Conservation (phyloP, 805 yeast species). For the Candida ascalaphidarum region DNA sequence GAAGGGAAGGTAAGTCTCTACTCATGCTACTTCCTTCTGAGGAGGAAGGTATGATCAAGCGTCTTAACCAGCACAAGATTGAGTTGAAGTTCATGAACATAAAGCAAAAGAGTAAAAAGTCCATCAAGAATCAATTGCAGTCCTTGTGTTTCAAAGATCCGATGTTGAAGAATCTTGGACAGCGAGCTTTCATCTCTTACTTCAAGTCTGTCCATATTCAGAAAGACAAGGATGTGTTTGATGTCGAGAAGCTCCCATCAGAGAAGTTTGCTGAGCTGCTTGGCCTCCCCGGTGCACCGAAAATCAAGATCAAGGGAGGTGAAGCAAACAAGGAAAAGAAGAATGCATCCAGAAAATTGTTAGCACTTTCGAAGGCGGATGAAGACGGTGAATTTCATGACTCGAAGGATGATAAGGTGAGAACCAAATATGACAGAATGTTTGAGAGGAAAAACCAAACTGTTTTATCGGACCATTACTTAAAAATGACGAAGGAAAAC, state of each 20-base stretch:
- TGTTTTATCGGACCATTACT: slow-evolving; percentile 81
- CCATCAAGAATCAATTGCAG: slow-evolving; percentile 78
- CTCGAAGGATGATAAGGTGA: slow-evolving; percentile 36
- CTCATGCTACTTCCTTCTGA: slow-evolving; percentile 80
- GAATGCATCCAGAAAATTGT: slow-evolving; percentile 68
- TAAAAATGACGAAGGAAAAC: slow-evolving; percentile 18
- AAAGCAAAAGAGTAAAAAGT: slow-evolving; percentile 62
- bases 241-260: slow-evolving; percentile 64
- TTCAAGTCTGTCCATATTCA: slow-evolving; percentile 79
- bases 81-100: slow-evolving; percentile 68
- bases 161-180: slow-evolving; percentile 85
- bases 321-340: slow-evolving; percentile 64
- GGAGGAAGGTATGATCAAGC: slow-evolving; percentile 63
- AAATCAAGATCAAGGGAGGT: slow-evolving; percentile 60
- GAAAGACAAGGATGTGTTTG: slow-evolving; percentile 79
- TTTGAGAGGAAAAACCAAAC: slow-evolving; percentile 91
- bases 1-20: slow-evolving; percentile 74
- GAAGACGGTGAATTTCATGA: slow-evolving; percentile 50
- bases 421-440: slow-evolving; percentile 92
- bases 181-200: slow-evolving; percentile 91
- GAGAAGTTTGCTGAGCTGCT: slow-evolving; percentile 81
- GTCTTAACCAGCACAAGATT: slow-evolving; percentile 55
- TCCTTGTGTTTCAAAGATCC: slow-evolving; percentile 88
- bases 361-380: slow-evolving; percentile 41
- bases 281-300: slow-evolving; percentile 96